Percentiles rank a stretch among this genome's conserved stretches.
phyloP scores from a whole-genome alignment of 306 rosid genomes.

The Lotus japonicus region DNA sequence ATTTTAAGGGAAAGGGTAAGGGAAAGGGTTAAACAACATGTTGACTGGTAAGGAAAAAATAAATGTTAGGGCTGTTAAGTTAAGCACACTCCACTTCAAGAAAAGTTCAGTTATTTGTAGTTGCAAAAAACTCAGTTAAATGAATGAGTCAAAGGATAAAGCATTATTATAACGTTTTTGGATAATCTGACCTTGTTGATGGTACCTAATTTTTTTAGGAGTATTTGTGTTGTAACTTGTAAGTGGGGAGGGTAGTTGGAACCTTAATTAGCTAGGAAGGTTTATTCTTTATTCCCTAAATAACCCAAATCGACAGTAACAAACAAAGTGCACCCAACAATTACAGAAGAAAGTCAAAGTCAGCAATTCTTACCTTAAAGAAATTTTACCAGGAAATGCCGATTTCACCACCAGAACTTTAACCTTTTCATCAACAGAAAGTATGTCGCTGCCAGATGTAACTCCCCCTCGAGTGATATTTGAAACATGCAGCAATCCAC shows the following conservation, averaged over 20 bases:
- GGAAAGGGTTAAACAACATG: background rate
- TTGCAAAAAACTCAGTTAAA: no score
- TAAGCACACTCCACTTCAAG: no score
- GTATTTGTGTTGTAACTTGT: background rate
- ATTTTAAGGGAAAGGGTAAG: no score
- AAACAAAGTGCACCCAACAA: slow-evolving; percentile 8
- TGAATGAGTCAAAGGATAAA: no score
- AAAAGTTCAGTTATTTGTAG: no score
- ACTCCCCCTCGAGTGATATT: slow-evolving; percentile 62
- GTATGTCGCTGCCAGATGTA: slow-evolving; percentile 61
- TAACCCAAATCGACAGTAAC: background rate
- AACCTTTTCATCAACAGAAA: slow-evolving; percentile 66
- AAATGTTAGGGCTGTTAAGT: no score
- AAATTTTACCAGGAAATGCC: slow-evolving; percentile 75
- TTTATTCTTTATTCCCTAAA: background rate
- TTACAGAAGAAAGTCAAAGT: slow-evolving; percentile 8
- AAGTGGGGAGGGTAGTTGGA: background rate
- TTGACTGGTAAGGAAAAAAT: no score
- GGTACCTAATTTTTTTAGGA: no score
- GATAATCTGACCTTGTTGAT: no score
- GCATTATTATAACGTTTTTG: no score
- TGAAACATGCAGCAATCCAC: slow-evolving; percentile 93
- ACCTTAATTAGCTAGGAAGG: no score
- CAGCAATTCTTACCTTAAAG: slow-evolving; percentile 59
- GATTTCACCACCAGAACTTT: slow-evolving; percentile 87